phyloP scores from a whole-genome alignment of 225 moss, liverwort and hornwort species.

The Polytrichum commune region DNA sequence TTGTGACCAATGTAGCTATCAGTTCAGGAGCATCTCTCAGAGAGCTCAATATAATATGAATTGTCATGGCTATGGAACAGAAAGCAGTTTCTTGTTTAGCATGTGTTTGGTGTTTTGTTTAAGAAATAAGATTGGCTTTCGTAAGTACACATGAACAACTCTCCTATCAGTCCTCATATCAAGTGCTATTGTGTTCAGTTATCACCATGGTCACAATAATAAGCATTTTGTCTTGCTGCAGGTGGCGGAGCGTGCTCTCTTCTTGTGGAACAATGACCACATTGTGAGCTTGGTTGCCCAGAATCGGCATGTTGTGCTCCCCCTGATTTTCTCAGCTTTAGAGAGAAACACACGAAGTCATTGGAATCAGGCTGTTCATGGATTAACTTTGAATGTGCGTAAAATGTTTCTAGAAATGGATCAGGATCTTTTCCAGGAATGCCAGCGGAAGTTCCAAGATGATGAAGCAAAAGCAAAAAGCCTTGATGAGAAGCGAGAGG shows the following conservation, averaged over 20 bases:
- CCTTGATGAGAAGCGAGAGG: slow-evolving; percentile 77
- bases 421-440: slow-evolving; percentile 90
- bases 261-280: slow-evolving; percentile 97
- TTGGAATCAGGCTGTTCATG: slow-evolving; percentile 97
- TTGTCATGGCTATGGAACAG: no score
- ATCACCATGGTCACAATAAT: no score
- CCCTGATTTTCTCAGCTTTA: slow-evolving; percentile 72
- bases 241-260: slow-evolving; percentile 96
- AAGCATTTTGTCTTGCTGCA: slow-evolving; percentile 13
- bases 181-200: no score
- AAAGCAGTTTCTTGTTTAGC: no score
- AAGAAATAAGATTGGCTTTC: no score
- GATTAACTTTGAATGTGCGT: slow-evolving; percentile 84
- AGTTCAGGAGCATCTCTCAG: no score
- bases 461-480: slow-evolving; percentile 80
- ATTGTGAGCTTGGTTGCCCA: slow-evolving; percentile 96
- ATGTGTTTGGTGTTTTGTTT: no score
- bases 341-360: slow-evolving; percentile 89
- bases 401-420: slow-evolving; percentile 99
- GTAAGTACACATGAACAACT: no score
- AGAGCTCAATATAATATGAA: no score
- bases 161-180: no score
- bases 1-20: no score
- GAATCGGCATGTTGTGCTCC: slow-evolving; percentile 86
- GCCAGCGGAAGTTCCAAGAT: slow-evolving; percentile 86